phyloP scores from a whole-genome alignment of 139 green algal species.

The Gonium pectorale region DNA sequence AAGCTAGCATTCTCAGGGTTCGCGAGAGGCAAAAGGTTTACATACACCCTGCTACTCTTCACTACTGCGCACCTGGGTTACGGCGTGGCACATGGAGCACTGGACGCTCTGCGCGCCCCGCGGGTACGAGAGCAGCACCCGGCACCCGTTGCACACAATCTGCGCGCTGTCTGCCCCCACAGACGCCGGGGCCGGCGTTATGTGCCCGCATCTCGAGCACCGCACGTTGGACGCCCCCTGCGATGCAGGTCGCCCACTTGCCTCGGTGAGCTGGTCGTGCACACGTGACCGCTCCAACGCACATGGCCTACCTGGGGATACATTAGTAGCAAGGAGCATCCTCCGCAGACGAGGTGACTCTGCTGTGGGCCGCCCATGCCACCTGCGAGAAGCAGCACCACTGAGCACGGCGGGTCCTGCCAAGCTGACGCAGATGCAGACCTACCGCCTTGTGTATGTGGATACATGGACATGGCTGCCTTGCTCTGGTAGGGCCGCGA shows the following conservation, averaged over 20 bases:
- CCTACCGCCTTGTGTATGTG: background rate
- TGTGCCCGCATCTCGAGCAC: conserved; percentile 86
- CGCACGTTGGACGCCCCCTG: conserved; percentile 92
- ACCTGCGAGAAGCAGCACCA: conserved; percentile 7
- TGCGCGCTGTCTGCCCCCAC: conserved; percentile 84
- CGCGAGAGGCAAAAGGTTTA: too few species aligned
- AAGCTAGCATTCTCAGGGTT: too few species aligned
- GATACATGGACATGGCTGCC: conserved; percentile 28
- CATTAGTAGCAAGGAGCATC: conserved; percentile 86
- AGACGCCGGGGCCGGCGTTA: conserved; percentile 81
- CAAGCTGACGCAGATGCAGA: background rate
- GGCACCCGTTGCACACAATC: conserved; percentile 92
- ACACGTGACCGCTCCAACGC: too few species aligned
- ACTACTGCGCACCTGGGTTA: conserved; percentile 78
- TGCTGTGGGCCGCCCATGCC: conserved; percentile 40
- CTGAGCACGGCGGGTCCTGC: background rate
- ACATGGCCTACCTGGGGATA: conserved; percentile 75
- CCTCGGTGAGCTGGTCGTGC: too few species aligned
- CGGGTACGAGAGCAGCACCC: conserved; percentile 91
- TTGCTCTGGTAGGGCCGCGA: too few species aligned
- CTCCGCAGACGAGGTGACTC: conserved; percentile 83
- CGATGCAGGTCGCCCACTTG: too few species aligned
- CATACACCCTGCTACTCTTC: background rate
- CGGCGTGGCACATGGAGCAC: conserved; percentile 89
- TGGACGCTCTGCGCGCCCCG: conserved; percentile 91